Evolutionary conservation across 768 basidiomycete genomes (phyloP), one percentile per base, ranked within the genome.

Genomic region (Amanita rubescens): DNA sequence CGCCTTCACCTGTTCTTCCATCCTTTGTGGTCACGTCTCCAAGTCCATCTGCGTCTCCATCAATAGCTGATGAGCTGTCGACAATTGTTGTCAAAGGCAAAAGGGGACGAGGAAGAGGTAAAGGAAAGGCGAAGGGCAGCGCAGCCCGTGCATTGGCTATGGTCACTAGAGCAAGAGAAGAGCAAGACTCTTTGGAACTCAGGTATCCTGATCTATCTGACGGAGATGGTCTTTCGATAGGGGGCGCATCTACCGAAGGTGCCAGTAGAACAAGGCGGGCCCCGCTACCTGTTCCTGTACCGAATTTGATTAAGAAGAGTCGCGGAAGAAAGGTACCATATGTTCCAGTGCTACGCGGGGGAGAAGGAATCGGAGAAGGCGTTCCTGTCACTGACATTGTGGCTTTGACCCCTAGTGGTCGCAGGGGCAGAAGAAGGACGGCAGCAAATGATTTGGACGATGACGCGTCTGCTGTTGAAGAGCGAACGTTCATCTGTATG

Each of bases 291-390:
- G 69, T 81, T 8, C 80, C 81, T 11, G 71, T 82, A 1, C 80
- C 81, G 12, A 77, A 82, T 62, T 69, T 84, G 51, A 82, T 76
- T 49, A 84, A 84, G 71, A 82, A 79, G 60, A 79, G 78, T 39
- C 73, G 82, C 12, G 82, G 82, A 10, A 68, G 82, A 32, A 76
- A 78, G 55, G 82, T 84, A 9, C 82, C 82, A 5, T 72, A 70
- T 32, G 61, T 67, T 50, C 11, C 55, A 9, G 43, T 44, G 20
- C 45, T 38, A 51, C 56, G 45, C 49, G 54, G 47, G 32, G 42
- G 43, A 1, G 44, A 38, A 12, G 43, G 52, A 0, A 56, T 55
- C 17, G 52, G 39, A 8, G 42, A 47, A 9, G 38, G 44, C 39
- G 17, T 27, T 24, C 43, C 25, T 17, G 51, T n/a, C 37, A 49